phyloP scores from a whole-genome alignment of 2,329 filamentous ascomycete species.

The Paecilomyces dactylethromorphus region DNA sequence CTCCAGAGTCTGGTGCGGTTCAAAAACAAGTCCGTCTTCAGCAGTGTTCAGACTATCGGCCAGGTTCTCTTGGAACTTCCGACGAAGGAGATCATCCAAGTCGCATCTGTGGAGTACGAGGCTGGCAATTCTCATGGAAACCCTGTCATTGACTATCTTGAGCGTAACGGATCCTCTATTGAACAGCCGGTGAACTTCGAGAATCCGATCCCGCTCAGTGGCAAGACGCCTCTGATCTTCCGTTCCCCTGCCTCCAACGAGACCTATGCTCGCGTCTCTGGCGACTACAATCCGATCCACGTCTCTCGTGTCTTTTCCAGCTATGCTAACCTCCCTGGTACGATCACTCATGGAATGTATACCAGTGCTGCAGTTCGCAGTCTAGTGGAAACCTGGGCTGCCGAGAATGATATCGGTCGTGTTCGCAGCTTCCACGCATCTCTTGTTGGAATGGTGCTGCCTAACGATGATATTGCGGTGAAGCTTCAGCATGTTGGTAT shows the following conservation, averaged over 20 bases:
- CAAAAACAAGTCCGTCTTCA: constrained; percentile 92
- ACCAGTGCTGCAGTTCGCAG: constrained; percentile 93
- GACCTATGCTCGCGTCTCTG: constrained; percentile 94
- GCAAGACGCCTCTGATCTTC: constrained; percentile 79
- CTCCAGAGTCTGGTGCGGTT: constrained; percentile 85
- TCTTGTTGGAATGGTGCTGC: constrained; percentile 96
- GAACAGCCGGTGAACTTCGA: constrained; percentile 97
- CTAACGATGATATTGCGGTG: constrained; percentile 90
- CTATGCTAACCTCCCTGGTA: constrained; percentile 92
- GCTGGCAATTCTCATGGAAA: constrained; percentile 89
- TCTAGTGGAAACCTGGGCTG: constrained; percentile 96
- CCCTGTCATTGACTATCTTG: constrained; percentile 91
- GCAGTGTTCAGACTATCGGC: constrained; percentile 82
- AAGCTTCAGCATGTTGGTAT: constrained; percentile 96
- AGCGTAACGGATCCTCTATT: constrained; percentile 83
- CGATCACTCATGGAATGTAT: constrained; percentile 99
- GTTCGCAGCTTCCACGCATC: constrained; percentile 96
- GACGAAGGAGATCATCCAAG: constrained; percentile 94
- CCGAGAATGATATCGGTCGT: constrained; percentile 95
- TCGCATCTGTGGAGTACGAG: constrained; percentile 95
- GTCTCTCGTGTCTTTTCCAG: constrained; percentile 93
- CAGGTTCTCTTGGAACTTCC: constrained; percentile 91
- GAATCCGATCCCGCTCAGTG: constrained; percentile 91
- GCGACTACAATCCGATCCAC: constrained; percentile 98
- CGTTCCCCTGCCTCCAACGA: constrained; percentile 95